Base-by-base conservation (phyloP, 805 yeast species). In the Candida lessepsii region DNA sequence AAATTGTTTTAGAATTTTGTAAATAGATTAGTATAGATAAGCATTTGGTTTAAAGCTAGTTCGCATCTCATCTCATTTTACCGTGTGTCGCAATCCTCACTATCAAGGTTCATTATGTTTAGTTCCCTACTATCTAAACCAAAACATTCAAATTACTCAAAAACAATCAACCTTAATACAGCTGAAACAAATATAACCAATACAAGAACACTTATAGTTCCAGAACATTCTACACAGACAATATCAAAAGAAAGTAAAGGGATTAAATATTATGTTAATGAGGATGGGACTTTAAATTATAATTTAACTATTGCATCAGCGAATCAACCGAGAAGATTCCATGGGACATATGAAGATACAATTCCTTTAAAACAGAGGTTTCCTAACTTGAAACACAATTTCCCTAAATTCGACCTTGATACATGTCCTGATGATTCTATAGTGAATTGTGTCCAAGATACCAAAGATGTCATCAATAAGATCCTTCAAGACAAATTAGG, bases 391-490 rank as follows among this genome's bases (percentile, higher is more conserved):
- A 61, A 58, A 24, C 73, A 67, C 42, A 56, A 56, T 34, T 68
- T 69, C 37, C 75, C 75, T 2, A 50, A 65, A 24, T 53, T 57
- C 30, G 46, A 49, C n/a, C 47, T 79, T 57, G 53, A 66, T 60
- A 44, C 60, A 41, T 50, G 66, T 46, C 59, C 76, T 2, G 71
- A 71, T 27, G 75, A 70, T 13, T 71, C 71, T 15, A 60, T 80
- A 4, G 56, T 54, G 10, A 65, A 57, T 4, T 73, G 82, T 9
- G 67, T 81, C 1, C 62, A 69, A 5, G 72, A 72, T 36, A 88
- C 96, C 0, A 70, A 67, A 54, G 63, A 56, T 1, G 80, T 83
- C 0, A 63, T 88, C 2, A 75, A 76, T 19, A 61, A 60, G 19
- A 60, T 86, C 0, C 46, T 86, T 1, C 60, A 62, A n/a, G 61